A percentile compares a stretch with the other conserved stretches of the same genome.
Conservation (phyloP, 257 asterid genomes). For the Scutellaria galericulata region DNA sequence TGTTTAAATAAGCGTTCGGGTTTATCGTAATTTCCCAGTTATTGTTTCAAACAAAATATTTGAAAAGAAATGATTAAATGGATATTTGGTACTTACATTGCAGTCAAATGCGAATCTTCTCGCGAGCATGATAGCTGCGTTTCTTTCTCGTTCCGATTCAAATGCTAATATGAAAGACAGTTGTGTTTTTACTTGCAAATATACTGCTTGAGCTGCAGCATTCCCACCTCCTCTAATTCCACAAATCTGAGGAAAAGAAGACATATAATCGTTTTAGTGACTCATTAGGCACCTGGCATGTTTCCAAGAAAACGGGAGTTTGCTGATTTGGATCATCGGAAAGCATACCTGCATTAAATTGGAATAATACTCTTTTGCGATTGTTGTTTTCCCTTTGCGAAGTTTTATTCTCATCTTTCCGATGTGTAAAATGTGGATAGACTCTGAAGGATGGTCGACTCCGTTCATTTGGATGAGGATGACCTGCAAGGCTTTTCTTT, state of each 20-base stretch:
- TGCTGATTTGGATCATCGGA: too few species aligned
- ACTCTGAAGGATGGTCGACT: slow-evolving; percentile 62
- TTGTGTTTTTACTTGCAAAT: slow-evolving; percentile 77
- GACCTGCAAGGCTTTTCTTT: slow-evolving; percentile 51
- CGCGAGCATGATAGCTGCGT: slow-evolving; percentile 96
- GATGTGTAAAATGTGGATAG: slow-evolving; percentile 79
- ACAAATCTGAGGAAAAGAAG: slow-evolving; percentile 62
- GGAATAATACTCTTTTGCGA: slow-evolving; percentile 86
- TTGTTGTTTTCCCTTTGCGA: slow-evolving; percentile 69
- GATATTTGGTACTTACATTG: slow-evolving; percentile 65
- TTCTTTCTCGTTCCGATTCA: slow-evolving; percentile 90
- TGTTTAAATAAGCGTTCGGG: slow-evolving; percentile 34
- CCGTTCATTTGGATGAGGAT: slow-evolving; percentile 81
- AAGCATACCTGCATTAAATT: slow-evolving; percentile 83
- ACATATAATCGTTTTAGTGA: slow-evolving; percentile 4
- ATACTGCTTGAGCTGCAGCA: slow-evolving; percentile 91
- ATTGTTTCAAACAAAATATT: background rate
- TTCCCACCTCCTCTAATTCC: slow-evolving; percentile 98
- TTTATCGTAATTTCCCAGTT: background rate
- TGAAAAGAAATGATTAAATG: background rate
- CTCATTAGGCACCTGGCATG: background rate
- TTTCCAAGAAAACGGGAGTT: background rate
- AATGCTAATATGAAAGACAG: slow-evolving; percentile 78
- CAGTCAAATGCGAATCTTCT: slow-evolving; percentile 94
- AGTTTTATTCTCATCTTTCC: slow-evolving; percentile 97